Evolutionary conservation across 1,284 basidiomycete genomes (phyloP), one percentile per base, ranked within the genome.

Genomic region (Ceratobasidium sp.): DNA sequence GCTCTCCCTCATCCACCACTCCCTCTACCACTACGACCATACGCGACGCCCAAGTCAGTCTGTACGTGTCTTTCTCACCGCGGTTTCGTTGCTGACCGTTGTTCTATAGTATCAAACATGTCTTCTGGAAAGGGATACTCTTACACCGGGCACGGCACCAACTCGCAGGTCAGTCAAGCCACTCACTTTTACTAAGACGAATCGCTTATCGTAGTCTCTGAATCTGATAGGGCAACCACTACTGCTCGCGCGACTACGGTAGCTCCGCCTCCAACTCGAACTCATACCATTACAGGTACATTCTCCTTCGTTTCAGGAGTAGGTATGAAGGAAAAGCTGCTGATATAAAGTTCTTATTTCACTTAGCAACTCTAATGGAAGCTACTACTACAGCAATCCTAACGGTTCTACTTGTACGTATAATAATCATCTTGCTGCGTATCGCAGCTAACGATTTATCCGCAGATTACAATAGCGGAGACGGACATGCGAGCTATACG

Each of bases 231-330:
- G 73, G 73, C 9, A 74, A 73, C 43, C 73, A 74, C 41, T 73
- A 74, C 28, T 72, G 70, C 70, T 66, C 70, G 23, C 61, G 73
- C 32, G 73, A 74, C 62, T 74, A 74, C 30, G 70, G 73, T 38
- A 52, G 59, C 26, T 64, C 61, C 9, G 73, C 73, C 13, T 21
- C 73, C 16, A 74, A 74, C 38, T 54, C 38, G 41, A 74, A 74
- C 46, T 72, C 70, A n/a, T 72, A 74, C 23, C 73, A 74, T 35
- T 74, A 67, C 21, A 72, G 70, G 70, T 72, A 50, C 49, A 23
- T n/a, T 66, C 54, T 38, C 38, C 32, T 18, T 66, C n/a, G n/a
- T n/a, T n/a, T n/a, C n/a, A n/a, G n/a, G n/a, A n/a, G n/a, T n/a
- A n/a, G n/a, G n/a, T n/a, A n/a, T n/a, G n/a, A n/a, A n/a, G n/a